These are phyloP conservation scores for Arctostaphylos glauca DNA, from an alignment of 148 eudicot genomes.

Conservation along the genomic window DNA sequence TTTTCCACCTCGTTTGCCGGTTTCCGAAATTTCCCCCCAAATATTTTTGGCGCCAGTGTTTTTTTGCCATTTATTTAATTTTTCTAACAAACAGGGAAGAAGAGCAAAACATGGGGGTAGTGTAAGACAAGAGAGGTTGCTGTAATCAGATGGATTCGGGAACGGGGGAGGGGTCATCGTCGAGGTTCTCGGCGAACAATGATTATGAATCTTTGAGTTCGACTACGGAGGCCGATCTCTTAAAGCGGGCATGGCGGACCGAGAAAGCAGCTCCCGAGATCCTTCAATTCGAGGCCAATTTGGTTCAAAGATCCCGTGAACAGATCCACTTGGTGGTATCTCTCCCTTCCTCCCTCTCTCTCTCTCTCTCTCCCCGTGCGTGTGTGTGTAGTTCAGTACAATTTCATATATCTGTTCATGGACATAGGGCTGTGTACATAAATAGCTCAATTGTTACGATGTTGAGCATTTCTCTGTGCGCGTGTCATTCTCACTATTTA, in stretches of 20 bases:
- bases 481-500: too few species aligned
- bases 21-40: too few species aligned
- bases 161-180: slow-evolving; percentile 28
- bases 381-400: too few species aligned
- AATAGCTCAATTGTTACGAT: too few species aligned
- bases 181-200: slow-evolving; percentile 31
- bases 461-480: too few species aligned
- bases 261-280: slow-evolving; percentile 87
- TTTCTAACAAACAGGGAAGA: too few species aligned
- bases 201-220: slow-evolving; percentile 68
- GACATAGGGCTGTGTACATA: too few species aligned
- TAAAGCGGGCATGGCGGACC: slow-evolving; percentile 81
- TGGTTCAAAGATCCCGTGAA: slow-evolving; percentile 61
- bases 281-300: slow-evolving; percentile 45
- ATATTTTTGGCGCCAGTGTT: too few species aligned
- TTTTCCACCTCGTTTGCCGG: too few species aligned
- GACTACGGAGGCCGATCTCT: slow-evolving; percentile 69
- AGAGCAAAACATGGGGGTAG: too few species aligned
- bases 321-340: slow-evolving; percentile 80
- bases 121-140: neutral
- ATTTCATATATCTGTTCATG: neutral
- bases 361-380: neutral
- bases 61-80: too few species aligned
- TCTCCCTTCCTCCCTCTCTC: neutral
- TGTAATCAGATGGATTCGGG: slow-evolving; percentile 30